Evolutionary conservation across 148 eudicot species (phyloP).

Genomic region (Rhododendron simsii): DNA sequence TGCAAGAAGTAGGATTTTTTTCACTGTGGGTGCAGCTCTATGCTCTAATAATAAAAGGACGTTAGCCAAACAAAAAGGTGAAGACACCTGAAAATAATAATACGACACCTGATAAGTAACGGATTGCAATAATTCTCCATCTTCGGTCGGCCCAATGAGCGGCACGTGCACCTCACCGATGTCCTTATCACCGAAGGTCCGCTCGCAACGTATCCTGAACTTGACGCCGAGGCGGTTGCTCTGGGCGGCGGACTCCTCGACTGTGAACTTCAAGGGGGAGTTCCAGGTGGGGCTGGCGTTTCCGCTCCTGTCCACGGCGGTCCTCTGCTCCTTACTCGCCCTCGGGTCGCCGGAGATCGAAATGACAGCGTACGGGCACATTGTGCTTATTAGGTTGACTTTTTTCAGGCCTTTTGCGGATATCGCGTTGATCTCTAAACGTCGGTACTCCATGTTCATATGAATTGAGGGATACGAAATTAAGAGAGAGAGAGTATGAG

Average conservation of each 20-base stretch:
- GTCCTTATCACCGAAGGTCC: conserved; percentile 43
- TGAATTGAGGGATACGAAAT: background rate
- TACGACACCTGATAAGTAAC: conserved; percentile 38
- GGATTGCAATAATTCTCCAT: conserved; percentile 12
- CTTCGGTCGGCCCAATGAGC: conserved; percentile 18
- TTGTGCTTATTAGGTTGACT: conserved; percentile 36
- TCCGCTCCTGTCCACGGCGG: conserved; percentile 34
- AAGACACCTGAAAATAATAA: background rate
- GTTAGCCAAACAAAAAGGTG: no score
- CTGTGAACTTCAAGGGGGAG: conserved; percentile 32
- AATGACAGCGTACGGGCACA: conserved; percentile 48
- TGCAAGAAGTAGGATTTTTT: no score
- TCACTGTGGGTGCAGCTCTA: no score
- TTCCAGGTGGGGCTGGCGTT: conserved; percentile 60
- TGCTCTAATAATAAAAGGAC: no score
- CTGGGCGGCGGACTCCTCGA: conserved; percentile 33
- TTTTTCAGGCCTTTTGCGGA: conserved; percentile 48
- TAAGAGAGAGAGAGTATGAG: background rate
- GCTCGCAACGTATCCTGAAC: conserved; percentile 37
- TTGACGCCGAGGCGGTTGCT: conserved; percentile 28
- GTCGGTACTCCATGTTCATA: conserved; percentile 35
- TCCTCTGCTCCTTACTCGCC: conserved; percentile 22
- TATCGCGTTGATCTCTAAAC: conserved; percentile 35
- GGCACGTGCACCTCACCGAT: conserved; percentile 69
- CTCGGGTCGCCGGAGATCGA: conserved; percentile 26